These are phyloP conservation scores for Venturia nashicola DNA, from an alignment of 2,329 filamentous ascomycete genomes.

Conservation along the genomic window DNA sequence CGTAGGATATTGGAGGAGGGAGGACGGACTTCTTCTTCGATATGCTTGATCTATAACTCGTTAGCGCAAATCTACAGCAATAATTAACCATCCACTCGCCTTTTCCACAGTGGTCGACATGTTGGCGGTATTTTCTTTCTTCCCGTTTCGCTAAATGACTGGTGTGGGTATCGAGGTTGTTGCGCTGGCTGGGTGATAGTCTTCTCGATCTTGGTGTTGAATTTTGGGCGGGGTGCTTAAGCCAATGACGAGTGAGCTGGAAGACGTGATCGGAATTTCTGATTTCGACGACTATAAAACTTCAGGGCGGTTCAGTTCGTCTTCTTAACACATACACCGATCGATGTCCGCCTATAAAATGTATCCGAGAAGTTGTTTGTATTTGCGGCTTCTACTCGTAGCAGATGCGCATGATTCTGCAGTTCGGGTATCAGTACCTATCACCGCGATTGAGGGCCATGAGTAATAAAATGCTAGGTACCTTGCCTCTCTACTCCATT, in stretches of 20 bases:
- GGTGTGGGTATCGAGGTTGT: not conserved
- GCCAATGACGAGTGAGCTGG: not conserved
- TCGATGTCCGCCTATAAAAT: not conserved
- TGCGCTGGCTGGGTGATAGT: not conserved
- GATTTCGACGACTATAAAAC: not conserved
- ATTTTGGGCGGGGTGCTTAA: not conserved
- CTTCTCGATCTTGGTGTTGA: not conserved
- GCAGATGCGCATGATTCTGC: not conserved
- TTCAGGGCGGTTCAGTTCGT: not conserved
- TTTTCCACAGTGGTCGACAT: slow-evolving; percentile 99
- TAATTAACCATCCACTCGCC: slow-evolving; percentile 37
- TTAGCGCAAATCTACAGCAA: not conserved
- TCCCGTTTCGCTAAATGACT: not conserved
- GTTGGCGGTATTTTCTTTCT: slow-evolving; percentile 25
- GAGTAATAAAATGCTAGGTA: not conserved
- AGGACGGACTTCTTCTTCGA: slow-evolving; percentile 78
- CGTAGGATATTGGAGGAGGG: slow-evolving; percentile 12
- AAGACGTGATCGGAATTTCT: not conserved
- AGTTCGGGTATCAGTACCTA: not conserved
- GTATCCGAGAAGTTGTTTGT: not conserved
- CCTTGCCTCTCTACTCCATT: not conserved
- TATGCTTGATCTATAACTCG: slow-evolving; percentile 69
- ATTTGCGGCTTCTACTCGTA: not conserved
- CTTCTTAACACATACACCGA: not conserved
- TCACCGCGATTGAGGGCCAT: not conserved